These are phyloP conservation scores for Suhomyces bribrorum DNA, from an alignment of 1,139 yeast species.

Conservation along the genomic window DNA sequence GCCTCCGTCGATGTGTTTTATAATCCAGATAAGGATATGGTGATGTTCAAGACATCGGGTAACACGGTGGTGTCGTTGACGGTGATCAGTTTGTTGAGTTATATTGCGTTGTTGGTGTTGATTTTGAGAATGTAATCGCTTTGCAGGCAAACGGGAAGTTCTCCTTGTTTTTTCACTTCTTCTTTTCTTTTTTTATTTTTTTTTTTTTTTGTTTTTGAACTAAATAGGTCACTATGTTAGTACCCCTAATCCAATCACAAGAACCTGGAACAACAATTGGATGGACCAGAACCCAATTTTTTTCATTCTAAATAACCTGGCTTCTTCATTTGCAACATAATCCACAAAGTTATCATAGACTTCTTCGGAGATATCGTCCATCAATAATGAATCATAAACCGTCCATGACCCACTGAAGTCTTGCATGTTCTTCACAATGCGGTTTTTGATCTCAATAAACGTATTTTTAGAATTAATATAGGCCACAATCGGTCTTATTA, in stretches of 20 bases:
- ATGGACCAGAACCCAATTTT: slow-evolving; percentile 94
- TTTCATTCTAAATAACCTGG: slow-evolving; percentile 66
- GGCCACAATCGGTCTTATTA: slow-evolving; percentile 92
- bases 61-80: slow-evolving; percentile 48
- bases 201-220: not conserved
- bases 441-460: slow-evolving; percentile 82
- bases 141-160: not conserved
- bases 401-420: slow-evolving; percentile 98
- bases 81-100: slow-evolving; percentile 46
- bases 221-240: slow-evolving; percentile 25
- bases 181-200: not conserved
- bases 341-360: slow-evolving; percentile 89
- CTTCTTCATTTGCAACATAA: slow-evolving; percentile 86
- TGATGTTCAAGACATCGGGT: slow-evolving; percentile 53
- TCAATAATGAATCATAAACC: slow-evolving; percentile 80
- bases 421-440: slow-evolving; percentile 72
- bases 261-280: slow-evolving; percentile 77
- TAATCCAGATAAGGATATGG: slow-evolving; percentile 40
- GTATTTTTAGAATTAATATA: slow-evolving; percentile 90
- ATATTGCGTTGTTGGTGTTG: slow-evolving; percentile 45
- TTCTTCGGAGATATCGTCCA: slow-evolving; percentile 89
- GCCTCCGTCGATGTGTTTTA: slow-evolving; percentile 48
- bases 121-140: slow-evolving; percentile 35
- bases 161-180: not conserved
- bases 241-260: slow-evolving; percentile 78